Conservation (phyloP, 2,329 filamentous ascomycete species). For the Dothideomycetes sp. region DNA sequence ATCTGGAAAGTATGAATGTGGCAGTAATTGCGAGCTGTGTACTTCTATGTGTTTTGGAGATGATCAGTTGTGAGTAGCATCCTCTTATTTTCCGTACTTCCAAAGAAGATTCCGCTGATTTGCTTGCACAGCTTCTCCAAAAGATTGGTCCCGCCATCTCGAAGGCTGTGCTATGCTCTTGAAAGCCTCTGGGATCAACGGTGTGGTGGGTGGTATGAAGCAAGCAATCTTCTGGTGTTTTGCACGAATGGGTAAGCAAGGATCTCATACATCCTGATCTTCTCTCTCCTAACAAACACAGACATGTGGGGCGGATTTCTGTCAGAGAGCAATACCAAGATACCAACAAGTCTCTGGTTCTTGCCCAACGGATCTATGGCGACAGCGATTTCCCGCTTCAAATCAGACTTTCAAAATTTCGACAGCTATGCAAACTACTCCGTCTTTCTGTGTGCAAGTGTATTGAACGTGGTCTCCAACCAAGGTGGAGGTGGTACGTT, state of each 20-base stretch:
- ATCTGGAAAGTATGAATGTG: constrained; percentile 36
- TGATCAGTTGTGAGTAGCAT: constrained; percentile 33
- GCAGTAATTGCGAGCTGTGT: constrained; percentile 40
- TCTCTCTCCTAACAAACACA: background rate
- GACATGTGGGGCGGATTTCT: constrained; percentile 44
- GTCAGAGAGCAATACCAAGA: constrained; percentile 36
- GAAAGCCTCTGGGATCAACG: constrained; percentile 42
- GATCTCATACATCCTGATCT: background rate
- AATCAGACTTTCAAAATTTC: constrained; percentile 21
- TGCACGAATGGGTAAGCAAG: constrained; percentile 44
- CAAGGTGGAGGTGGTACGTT: background rate
- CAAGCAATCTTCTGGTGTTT: constrained; percentile 52
- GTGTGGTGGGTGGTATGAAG: constrained; percentile 41
- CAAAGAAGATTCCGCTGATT: no score
- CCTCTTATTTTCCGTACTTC: no score
- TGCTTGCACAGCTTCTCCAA: constrained; percentile 29
- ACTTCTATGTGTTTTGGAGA: constrained; percentile 40
- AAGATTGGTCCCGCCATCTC: constrained; percentile 47
- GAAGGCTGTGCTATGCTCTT: constrained; percentile 49
- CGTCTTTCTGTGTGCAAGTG: constrained; percentile 47
- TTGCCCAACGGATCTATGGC: constrained; percentile 10
- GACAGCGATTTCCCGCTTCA: constrained; percentile 4
- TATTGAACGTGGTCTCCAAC: constrained; percentile 21
- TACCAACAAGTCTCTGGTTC: constrained; percentile 9
- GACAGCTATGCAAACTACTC: constrained; percentile 54